Evolutionary conservation across 1,139 yeast genomes (phyloP).

Genomic region (Zygoascus sp.): DNA sequence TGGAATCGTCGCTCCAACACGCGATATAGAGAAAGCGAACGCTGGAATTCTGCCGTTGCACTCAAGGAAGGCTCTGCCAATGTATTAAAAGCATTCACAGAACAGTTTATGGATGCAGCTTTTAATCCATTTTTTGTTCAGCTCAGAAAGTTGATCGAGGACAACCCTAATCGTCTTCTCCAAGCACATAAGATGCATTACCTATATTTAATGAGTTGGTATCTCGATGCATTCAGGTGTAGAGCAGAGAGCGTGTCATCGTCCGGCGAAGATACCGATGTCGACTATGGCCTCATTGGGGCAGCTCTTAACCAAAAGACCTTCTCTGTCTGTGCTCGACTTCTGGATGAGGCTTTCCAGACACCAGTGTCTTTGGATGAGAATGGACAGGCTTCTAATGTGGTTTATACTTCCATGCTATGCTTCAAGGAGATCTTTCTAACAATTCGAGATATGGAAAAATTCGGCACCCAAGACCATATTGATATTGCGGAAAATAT

Average conservation of each 20-base stretch:
- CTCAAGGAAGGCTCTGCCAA: conserved; percentile 37
- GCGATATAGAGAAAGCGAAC: conserved; percentile 19
- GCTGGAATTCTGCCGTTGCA: conserved; percentile 27
- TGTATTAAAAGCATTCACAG: conserved; percentile 44
- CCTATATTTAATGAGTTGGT: conserved; percentile 69
- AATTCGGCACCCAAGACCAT: conserved; percentile 38
- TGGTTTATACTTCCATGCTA: conserved; percentile 63
- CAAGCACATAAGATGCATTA: conserved; percentile 44
- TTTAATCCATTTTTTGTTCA: conserved; percentile 62
- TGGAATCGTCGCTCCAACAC: conserved; percentile 50
- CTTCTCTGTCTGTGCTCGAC: conserved; percentile 37
- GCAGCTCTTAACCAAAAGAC: conserved; percentile 62
- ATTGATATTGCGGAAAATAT: conserved; percentile 48
- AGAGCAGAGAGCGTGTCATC: conserved; percentile 8
- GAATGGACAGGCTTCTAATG: conserved; percentile 21
- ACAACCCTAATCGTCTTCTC: conserved; percentile 36
- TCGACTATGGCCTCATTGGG: conserved; percentile 61
- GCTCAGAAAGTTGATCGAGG: conserved; percentile 49
- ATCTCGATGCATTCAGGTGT: conserved; percentile 40
- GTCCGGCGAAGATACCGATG: conserved; percentile 14
- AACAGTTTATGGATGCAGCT: conserved; percentile 66
- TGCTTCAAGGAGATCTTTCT: conserved; percentile 63
- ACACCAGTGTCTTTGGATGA: conserved; percentile 45
- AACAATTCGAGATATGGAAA: conserved; percentile 50
- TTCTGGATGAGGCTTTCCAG: conserved; percentile 55